phyloP scores from a whole-genome alignment of 2,329 filamentous ascomycete species.

The Fusarium keratoplasticum region DNA sequence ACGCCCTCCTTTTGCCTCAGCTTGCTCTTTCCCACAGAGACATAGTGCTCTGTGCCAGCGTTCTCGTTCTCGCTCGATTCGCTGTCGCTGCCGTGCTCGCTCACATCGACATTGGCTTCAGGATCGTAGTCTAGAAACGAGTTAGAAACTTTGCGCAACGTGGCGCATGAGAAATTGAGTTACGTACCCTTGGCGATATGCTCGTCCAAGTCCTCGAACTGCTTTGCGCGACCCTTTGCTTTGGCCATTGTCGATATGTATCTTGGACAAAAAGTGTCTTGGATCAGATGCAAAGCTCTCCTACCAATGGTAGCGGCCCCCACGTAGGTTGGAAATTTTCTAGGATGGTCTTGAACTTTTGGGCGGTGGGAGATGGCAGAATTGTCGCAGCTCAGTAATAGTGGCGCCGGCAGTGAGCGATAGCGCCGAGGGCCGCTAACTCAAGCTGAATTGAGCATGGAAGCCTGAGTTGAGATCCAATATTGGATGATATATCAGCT shows the following conservation, averaged over 20 bases:
- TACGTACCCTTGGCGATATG: slow-evolving; percentile 69
- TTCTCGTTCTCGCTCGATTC: slow-evolving; percentile 62
- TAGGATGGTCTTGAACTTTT: slow-evolving; percentile 57
- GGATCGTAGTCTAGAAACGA: slow-evolving; percentile 75
- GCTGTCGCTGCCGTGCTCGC: slow-evolving; percentile 64
- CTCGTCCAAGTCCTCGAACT: slow-evolving; percentile 73
- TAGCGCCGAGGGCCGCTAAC: slow-evolving; percentile 21
- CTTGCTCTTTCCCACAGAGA: slow-evolving; percentile 84
- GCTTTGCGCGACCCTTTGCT: slow-evolving; percentile 65
- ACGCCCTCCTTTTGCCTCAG: slow-evolving; percentile 78
- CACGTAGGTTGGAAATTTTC: slow-evolving; percentile 50
- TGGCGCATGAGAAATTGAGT: not conserved
- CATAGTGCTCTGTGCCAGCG: slow-evolving; percentile 87
- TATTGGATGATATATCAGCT: not conserved
- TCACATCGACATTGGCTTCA: slow-evolving; percentile 72
- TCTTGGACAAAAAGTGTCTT: slow-evolving; percentile 17
- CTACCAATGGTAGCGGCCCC: slow-evolving; percentile 35
- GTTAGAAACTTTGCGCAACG: slow-evolving; percentile 20
- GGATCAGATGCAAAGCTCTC: slow-evolving; percentile 22
- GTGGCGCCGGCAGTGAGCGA: slow-evolving; percentile 5
- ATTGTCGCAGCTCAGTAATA: slow-evolving; percentile 24
- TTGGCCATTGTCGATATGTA: slow-evolving; percentile 61
- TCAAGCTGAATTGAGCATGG: not conserved
- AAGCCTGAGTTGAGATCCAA: slow-evolving; percentile 4
- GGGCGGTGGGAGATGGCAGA: slow-evolving; percentile 63